A percentile compares a stretch with the other conserved stretches of the same genome.
phyloP scores from a whole-genome alignment of 495 filamentous ascomycete species.

The Hyaloscypha variabilis region DNA sequence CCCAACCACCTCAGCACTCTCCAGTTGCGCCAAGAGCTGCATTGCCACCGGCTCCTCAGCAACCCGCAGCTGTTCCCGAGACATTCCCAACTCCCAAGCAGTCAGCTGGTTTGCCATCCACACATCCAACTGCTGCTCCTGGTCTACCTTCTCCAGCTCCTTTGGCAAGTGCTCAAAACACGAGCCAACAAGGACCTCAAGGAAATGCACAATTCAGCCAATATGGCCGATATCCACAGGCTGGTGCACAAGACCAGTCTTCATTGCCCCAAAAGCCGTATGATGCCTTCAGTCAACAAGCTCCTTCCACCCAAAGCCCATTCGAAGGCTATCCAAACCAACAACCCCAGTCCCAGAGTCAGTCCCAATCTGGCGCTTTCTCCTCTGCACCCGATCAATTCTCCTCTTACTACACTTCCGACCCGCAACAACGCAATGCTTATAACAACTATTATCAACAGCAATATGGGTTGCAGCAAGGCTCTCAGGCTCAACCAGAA shows the following conservation, averaged over 20 bases:
- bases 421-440: constrained; percentile 69
- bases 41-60: constrained; percentile 71
- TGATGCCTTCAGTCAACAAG: constrained; percentile 84
- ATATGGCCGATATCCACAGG: constrained; percentile 69
- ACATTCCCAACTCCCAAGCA: constrained; percentile 65
- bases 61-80: constrained; percentile 60
- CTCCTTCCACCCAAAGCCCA: constrained; percentile 44
- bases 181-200: constrained; percentile 37
- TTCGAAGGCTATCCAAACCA: constrained; percentile 57
- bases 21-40: constrained; percentile 90
- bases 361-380: constrained; percentile 59
- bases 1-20: constrained; percentile 92
- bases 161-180: constrained; percentile 32
- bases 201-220: constrained; percentile 52
- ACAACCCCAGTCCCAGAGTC: constrained; percentile 57
- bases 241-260: constrained; percentile 56
- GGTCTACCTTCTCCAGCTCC: constrained; percentile 32
- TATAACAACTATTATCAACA: constrained; percentile 80
- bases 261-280: constrained; percentile 78
- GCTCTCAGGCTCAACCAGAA: constrained; percentile 69
- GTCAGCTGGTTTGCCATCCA: constrained; percentile 67
- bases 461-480: constrained; percentile 71
- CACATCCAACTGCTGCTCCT: constrained; percentile 48
- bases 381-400: constrained; percentile 80
- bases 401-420: constrained; percentile 85